These are phyloP conservation scores for Solanum medicagineum DNA, from an alignment of 257 asterid species.

Conservation along the genomic window DNA sequence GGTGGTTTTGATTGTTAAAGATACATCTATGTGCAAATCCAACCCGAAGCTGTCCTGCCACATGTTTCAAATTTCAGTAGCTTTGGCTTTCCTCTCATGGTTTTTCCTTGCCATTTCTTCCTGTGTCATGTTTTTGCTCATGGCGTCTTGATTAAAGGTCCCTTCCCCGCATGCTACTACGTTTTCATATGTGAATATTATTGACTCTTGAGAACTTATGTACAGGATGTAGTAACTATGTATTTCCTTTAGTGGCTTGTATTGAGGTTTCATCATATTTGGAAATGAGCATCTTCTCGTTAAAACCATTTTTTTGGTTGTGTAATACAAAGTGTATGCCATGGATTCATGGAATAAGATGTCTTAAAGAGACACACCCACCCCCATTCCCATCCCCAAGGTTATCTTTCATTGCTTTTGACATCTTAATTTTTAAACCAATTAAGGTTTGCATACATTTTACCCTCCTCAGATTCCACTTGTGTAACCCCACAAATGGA, in stretches of 20 bases:
- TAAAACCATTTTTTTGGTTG: not conserved
- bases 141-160: constrained; percentile 36
- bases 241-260: not conserved
- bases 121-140: constrained; percentile 76
- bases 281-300: not conserved
- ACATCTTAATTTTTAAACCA: not conserved
- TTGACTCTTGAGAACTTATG: not conserved
- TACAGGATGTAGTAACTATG: not conserved
- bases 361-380: not conserved
- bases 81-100: constrained; percentile 72
- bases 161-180: not conserved
- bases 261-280: not conserved
- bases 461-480: no score
- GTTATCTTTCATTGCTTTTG: not conserved
- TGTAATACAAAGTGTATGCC: not conserved
- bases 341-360: not conserved
- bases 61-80: constrained; percentile 62
- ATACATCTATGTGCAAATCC: constrained; percentile 39
- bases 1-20: constrained; percentile 46
- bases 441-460: not conserved
- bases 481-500: not conserved
- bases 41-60: constrained; percentile 38
- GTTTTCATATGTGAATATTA: not conserved
- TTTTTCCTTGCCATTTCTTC: constrained; percentile 75
- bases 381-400: not conserved